phyloP scores from a whole-genome alignment of 192 early-diverging fungal species.

The Backusella morwellensis region DNA sequence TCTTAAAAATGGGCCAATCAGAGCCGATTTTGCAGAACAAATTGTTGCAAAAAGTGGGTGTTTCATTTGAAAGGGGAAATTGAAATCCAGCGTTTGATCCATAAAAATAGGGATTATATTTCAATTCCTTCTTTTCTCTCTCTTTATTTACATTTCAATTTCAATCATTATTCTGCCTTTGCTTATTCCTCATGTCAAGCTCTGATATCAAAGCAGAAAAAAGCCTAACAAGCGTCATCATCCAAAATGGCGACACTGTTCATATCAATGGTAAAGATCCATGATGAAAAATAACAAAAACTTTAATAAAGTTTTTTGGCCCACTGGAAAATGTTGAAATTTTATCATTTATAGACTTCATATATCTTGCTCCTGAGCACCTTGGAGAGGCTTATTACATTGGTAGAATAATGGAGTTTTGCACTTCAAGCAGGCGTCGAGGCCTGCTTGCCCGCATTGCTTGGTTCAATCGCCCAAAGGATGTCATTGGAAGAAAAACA shows the following conservation, averaged over 20 bases:
- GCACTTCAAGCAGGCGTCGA: slow-evolving; percentile 49
- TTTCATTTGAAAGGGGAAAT: background rate
- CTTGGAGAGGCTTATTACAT: slow-evolving; percentile 75
- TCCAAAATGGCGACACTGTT: slow-evolving; percentile 10
- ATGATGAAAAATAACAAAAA: background rate
- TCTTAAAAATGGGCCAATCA: too few relatives aligned
- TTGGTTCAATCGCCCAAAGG: slow-evolving; percentile 75
- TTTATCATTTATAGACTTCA: slow-evolving; percentile 59
- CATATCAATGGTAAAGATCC: slow-evolving; percentile 25
- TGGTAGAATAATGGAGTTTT: slow-evolving; percentile 80
- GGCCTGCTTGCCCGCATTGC: slow-evolving; percentile 61
- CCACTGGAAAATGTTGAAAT: background rate
- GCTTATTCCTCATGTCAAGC: background rate
- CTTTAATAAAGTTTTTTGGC: background rate
- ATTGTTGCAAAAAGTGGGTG: background rate
- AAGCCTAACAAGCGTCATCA: background rate
- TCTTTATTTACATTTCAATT: slow-evolving; percentile 7
- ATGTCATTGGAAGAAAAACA: slow-evolving; percentile 62
- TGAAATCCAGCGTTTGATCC: background rate
- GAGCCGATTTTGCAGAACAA: too few relatives aligned
- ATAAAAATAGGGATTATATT: background rate
- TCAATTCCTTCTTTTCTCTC: background rate
- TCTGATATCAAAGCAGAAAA: background rate
- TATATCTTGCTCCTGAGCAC: slow-evolving; percentile 71
- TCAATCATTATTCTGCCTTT: background rate